Conservation (phyloP, 176 grass and related monocot genomes). For the Guadua angustifolia region DNA sequence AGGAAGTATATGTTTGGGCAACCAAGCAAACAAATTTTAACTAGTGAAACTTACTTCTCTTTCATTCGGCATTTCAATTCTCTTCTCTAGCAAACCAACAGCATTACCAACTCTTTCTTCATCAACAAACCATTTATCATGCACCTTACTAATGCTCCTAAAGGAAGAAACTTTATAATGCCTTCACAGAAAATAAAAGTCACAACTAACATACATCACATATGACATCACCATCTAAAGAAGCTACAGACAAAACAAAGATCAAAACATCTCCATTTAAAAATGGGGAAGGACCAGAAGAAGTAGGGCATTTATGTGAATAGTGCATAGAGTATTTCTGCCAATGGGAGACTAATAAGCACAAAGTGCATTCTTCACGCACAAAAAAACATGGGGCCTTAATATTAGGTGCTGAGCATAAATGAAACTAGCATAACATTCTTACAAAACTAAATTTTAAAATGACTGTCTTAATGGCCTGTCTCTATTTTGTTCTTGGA, state of each 20-base stretch:
- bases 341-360: neutral
- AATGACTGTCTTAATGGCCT: neutral
- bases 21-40: slow-evolving; percentile 40
- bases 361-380: neutral
- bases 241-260: slow-evolving; percentile 18
- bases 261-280: slow-evolving; percentile 5
- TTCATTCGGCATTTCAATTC: slow-evolving; percentile 61
- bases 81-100: slow-evolving; percentile 80
- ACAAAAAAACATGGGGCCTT: neutral
- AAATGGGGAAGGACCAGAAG: slow-evolving; percentile 8
- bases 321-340: neutral
- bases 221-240: slow-evolving; percentile 9
- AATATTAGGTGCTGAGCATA: neutral
- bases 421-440: neutral
- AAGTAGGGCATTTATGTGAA: neutral
- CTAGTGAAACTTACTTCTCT: slow-evolving; percentile 73
- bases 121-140: slow-evolving; percentile 99
- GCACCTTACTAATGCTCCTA: slow-evolving; percentile 99
- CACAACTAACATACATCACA: slow-evolving; percentile 7
- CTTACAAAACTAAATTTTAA: neutral
- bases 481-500: slow-evolving; percentile 11
- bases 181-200: slow-evolving; percentile 19
- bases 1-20: neutral
- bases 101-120: slow-evolving; percentile 86
- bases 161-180: slow-evolving; percentile 37